phyloP scores from a whole-genome alignment of 2,329 filamentous ascomycete genomes.

The Diplodia mutila region DNA sequence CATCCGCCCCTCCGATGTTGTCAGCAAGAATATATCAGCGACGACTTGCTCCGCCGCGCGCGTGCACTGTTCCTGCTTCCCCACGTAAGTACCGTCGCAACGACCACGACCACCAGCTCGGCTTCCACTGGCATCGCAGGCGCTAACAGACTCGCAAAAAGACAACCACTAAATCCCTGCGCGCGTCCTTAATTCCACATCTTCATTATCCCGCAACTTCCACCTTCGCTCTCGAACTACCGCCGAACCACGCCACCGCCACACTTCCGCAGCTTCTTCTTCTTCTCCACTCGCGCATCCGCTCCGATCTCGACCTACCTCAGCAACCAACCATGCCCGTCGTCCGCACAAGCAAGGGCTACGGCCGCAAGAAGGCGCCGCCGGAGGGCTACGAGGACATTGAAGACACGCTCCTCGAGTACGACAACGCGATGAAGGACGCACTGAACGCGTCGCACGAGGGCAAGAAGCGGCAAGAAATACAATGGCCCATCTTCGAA shows the following conservation, averaged over 20 bases:
- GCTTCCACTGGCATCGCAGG: not conserved
- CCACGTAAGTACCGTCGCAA: constrained; percentile 26
- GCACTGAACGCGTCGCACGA: constrained; percentile 85
- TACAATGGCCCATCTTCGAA: constrained; percentile 96
- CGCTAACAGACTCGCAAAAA: constrained; percentile 25
- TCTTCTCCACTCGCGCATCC: not conserved
- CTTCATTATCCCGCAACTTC: not conserved
- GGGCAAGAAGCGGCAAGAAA: constrained; percentile 85
- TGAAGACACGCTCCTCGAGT: constrained; percentile 82
- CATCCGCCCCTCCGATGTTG: not conserved
- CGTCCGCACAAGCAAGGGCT: constrained; percentile 62
- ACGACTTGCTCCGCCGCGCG: constrained; percentile 8
- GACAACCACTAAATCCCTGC: not conserved
- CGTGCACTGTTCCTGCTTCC: constrained; percentile 3
- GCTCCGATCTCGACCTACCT: too few species aligned
- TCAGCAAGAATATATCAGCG: constrained; percentile 21
- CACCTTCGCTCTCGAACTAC: not conserved
- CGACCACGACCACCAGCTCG: not conserved
- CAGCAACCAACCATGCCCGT: constrained; percentile 65
- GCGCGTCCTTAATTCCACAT: not conserved
- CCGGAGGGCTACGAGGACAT: constrained; percentile 87
- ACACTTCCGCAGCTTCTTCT: not conserved
- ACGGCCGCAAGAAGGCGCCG: constrained; percentile 78
- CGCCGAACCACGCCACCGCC: not conserved
- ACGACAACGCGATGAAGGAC: constrained; percentile 90